Evolutionary conservation across 2,329 filamentous ascomycete genomes (phyloP), one percentile per base, ranked within the genome.

Genomic region (Volutella citrinella): DNA sequence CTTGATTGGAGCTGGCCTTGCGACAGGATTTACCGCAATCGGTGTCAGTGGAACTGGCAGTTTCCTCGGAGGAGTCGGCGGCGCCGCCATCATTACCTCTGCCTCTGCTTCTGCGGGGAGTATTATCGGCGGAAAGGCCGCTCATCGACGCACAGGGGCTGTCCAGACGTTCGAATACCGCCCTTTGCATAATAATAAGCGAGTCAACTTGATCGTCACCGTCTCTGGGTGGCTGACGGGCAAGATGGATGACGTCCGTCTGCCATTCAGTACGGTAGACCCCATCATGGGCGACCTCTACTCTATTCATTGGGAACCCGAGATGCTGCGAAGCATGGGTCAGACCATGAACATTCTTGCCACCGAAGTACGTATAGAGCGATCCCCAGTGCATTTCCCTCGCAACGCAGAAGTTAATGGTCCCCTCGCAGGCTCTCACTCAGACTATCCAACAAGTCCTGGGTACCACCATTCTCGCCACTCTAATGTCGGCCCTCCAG

Each of bases 201-300:
- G 90, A 38, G 87, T 96, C 23, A 97, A 98, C 52, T 74, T 98
- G 19, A 93, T 98, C 45, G 81, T 98, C 23, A 97, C 93, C 0
- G 80, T 98, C 19, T 89, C 91, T 1, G 93, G 93, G 5, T 98
- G 93, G 93, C 94, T 98, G 85, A 96, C 88, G 24, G 93, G 94
- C 53, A 97, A 95, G 57, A 82, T 95, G 33, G 93, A 98, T 64
- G 93, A 98, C 60, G 90, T 98, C 30, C 86, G 93, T 40, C 66
- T 98, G 54, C 93, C 93, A 7, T 98, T 86, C 63, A 96, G 89
- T 66, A 98, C 94, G 0, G 84, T 98, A 7, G 90, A 98, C 60
- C 88, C 94, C 1, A 79, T 97, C 44, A 98, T 98, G 93, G 93
- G 93, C 10, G 93, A 98, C 57, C 82, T 98, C 12, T 98, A 98